Percentiles rank a stretch among this genome's conserved stretches.
These are phyloP conservation scores for Syzygium oleosum DNA, from an alignment of 345 rosid species.

Conservation along the genomic window DNA sequence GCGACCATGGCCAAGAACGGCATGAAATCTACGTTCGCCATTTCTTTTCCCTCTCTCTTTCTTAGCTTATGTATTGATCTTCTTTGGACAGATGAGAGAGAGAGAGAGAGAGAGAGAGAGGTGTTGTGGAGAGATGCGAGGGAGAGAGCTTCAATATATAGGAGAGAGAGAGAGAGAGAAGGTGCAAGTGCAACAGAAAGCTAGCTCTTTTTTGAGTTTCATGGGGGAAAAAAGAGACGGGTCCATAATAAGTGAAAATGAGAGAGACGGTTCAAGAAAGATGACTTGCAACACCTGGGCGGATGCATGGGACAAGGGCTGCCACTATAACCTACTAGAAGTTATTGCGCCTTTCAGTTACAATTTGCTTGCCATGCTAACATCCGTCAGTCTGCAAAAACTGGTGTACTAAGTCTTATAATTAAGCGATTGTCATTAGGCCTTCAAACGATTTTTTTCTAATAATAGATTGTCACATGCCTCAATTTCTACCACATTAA, in stretches of 20 bases:
- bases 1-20: slow-evolving; percentile 72
- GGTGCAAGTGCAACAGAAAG: neutral
- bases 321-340: neutral
- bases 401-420: neutral
- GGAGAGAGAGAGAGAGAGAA: neutral
- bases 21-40: neutral
- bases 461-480: neutral
- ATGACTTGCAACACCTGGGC: neutral
- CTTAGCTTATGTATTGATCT: neutral
- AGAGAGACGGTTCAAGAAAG: neutral
- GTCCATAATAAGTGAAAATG: neutral
- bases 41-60: neutral
- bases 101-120: neutral
- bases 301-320: neutral
- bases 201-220: neutral
- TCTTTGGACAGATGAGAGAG: neutral
- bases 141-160: neutral
- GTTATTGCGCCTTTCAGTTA: neutral
- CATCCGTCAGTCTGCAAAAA: neutral
- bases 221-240: neutral
- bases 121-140: neutral
- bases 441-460: neutral
- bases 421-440: neutral
- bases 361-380: neutral
- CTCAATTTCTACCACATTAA: neutral